A percentile compares a stretch with the other conserved stretches of the same genome.
phyloP scores from a whole-genome alignment of 169 alveolate genomes.

The Plasmodium sp. region DNA sequence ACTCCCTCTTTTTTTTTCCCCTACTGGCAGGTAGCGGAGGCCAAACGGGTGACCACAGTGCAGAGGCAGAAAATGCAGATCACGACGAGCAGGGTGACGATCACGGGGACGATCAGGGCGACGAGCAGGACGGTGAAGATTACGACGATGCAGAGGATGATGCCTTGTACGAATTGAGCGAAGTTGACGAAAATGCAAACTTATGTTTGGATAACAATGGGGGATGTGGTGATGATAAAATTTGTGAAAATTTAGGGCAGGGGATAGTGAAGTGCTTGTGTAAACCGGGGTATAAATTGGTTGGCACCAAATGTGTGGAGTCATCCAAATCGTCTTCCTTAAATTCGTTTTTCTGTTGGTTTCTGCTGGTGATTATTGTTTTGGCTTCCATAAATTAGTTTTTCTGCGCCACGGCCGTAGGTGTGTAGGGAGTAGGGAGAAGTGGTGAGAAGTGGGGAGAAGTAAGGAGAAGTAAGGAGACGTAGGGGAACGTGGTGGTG shows the following conservation, averaged over 20 bases:
- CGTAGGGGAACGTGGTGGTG: background rate
- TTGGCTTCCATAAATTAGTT: constrained; percentile 19
- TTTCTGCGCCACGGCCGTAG: background rate
- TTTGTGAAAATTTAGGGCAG: constrained; percentile 32
- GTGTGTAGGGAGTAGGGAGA: background rate
- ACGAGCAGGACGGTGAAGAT: background rate
- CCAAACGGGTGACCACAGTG: background rate
- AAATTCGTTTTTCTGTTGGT: constrained; percentile 11
- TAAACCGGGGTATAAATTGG: constrained; percentile 41
- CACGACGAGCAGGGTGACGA: background rate
- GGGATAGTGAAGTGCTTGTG: constrained; percentile 33
- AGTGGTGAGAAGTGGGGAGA: background rate
- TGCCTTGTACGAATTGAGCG: background rate
- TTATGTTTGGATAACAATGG: constrained; percentile 40
- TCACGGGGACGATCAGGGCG: background rate
- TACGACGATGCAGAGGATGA: background rate
- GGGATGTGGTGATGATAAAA: constrained; percentile 40
- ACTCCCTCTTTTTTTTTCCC: background rate
- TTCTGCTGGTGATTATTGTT: background rate
- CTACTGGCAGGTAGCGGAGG: background rate
- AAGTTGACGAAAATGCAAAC: background rate
- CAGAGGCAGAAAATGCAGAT: background rate
- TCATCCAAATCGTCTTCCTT: constrained; percentile 8
- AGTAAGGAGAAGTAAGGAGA: background rate
- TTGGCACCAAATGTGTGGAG: constrained; percentile 10